Evolutionary conservation across 768 basidiomycete species (phyloP), one percentile per base, ranked within the genome.

Genomic region (Kwoniella sp.): DNA sequence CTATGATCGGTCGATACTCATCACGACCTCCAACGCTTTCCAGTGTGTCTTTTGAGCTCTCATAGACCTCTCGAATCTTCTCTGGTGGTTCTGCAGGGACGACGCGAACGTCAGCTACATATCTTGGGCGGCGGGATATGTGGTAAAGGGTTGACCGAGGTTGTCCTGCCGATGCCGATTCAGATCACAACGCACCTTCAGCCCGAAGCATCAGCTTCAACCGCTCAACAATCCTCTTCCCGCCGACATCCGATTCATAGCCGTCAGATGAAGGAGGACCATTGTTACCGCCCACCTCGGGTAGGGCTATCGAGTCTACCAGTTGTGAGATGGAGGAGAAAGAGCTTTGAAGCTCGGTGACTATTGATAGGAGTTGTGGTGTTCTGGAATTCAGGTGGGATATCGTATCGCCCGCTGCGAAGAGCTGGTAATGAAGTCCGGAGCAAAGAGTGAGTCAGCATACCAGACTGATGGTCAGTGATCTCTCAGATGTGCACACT

Each of bases 401-500:
- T 33, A 80, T 80, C 0, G 79, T 77, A 47, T 80, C 76, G 5
- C 77, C 77, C 10, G 79, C 79, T 44, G 72, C 67, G 67, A 80
- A 80, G 2, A 80, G 70, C 75, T 77, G 33, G n/a, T n/a, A n/a
- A 24, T 63, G 53, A 33, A 2, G 17, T 30, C 30, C n/a, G n/a
- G n/a, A n/a, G n/a, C n/a, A n/a, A n/a, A n/a, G n/a, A n/a, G n/a
- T n/a, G n/a, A n/a, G n/a, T n/a, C n/a, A n/a, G n/a, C n/a, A n/a
- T n/a, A n/a, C n/a, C n/a, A n/a, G n/a, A n/a, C n/a, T n/a, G n/a
- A n/a, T n/a, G n/a, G n/a, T n/a, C n/a, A n/a, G n/a, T n/a, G n/a
- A n/a, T n/a, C n/a, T n/a, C n/a, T n/a, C n/a, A n/a, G n/a, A n/a
- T n/a, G n/a, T n/a, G n/a, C n/a, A n/a, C n/a, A n/a, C n/a, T n/a